Base-by-base conservation (phyloP, 139 green algal species). In the Nannochloris sp. region DNA sequence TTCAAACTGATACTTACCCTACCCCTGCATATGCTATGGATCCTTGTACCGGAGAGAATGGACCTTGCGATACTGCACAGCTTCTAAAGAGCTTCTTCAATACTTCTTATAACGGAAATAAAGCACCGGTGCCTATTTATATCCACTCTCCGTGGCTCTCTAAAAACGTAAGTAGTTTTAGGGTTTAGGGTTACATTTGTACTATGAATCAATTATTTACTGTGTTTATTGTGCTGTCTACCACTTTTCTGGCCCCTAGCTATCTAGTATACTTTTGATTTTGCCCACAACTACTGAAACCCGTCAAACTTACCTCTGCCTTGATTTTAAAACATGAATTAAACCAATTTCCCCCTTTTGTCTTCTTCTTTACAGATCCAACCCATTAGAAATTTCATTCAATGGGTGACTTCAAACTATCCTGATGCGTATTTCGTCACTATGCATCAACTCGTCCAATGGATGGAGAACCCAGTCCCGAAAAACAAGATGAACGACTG, bases 1-100 rank as follows among this genome's bases (percentile, higher is more conserved):
- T 71, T 60, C 64, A 74, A 56, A 74, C 57, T 33, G 56, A 42
- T 31, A 74, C 57, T 25, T 74, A 74, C 45, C 67, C 67, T 35
- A 44, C 60, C 34, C 44, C 58, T 39, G 67, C 67, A 7, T 74
- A 70, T 29, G 55, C 67, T 13, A 67, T 74, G 67, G 67, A 74
- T 54, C 67, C 67, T 6, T 38, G 29, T 3, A 53, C 42, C 42
- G 42, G 42, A 19, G 56, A 64, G 30, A 57, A n/a, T 14, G 32
- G 12, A 12, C 9, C 45, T 19, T 64, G 67, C 25, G 59, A 74
- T 33, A 39, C 63, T 13, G 39, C 51, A 19, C 15, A 31, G n/a
- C 58, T 74, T 42, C 45, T 74, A 10, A 68, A 68, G 44, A 46
- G 44, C 58, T 61, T 61, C 32, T 74, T 74, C 45, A 35, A 70